Evolutionary conservation across 345 rosid species (phyloP), one percentile per base, ranked within the genome.

Genomic region (Lepidium sativum): DNA sequence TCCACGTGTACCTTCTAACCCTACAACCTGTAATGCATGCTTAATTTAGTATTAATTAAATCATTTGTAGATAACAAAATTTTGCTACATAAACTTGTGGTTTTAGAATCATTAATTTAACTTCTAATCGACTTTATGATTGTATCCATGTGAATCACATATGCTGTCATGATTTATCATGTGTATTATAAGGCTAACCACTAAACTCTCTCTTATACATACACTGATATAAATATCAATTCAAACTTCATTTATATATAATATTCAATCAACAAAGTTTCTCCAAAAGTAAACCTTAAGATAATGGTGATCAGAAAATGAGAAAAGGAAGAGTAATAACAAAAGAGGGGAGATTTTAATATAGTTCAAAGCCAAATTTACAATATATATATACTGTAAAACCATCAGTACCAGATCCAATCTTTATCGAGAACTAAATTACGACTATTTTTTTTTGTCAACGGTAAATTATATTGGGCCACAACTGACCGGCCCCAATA

Each of bases 1-100:
- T 56, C 75, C 70, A 71, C 75, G 75, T 71, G 70, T 64, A 64
- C 33, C 63, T n/a, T 64, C 60, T 33, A 48, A 71, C 45, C 49
- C 39, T 49, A 64, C 70, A 71, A 64, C 75, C 70, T 71, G 75
- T 71, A 71, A 63, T 27, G 6, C 7, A 27, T 27, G 5, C 31
- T 38, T 9, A 17, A 16, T 16, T 54, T 9, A 20, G 9, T 9
- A 53, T 53, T 53, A n/a, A 20, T n/a, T n/a, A 6, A 23, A 54
- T 9, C 18, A 44, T 10, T 63, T 15, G 29, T 39, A 56, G 13
- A 42, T 11, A 20, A 56, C 64, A 35, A 56, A 56, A 25, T 67
- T 8, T 45, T 37, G 51, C 42, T 39, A 47, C 51, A 57, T 47
- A 41, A 6, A 57, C 47, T 34, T 47, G 38, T 25, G 40, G 21